Base-by-base conservation (phyloP, 495 filamentous ascomycete genomes). In the Aspergillus homomorphus region DNA sequence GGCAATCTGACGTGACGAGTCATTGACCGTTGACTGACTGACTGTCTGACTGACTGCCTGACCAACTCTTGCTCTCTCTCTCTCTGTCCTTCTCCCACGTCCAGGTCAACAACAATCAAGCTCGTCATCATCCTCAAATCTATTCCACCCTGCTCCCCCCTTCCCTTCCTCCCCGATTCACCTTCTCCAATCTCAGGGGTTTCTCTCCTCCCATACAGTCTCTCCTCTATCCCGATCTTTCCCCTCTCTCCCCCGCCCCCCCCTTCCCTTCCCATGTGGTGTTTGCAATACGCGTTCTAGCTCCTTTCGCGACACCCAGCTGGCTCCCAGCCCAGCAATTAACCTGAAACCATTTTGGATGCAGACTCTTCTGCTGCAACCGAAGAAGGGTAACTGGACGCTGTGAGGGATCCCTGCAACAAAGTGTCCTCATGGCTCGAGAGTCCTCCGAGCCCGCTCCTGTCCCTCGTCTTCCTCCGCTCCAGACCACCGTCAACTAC, bases 361-460 rank as follows among this genome's bases (percentile, higher is more conserved):
- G 33, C 33, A 38, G 33, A 38, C 8, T 38, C 2, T 38, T 38
- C 33, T 28, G 26, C 26, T 28, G 26, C 26, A 28, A 28, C 26
- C 4, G 26, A 28, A 28, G 9, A 3, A 9, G 26, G 26, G 9
- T 9, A 28, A 28, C 9, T 9, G 9, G 26, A 28, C 26, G 9
- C 26, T 28, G 26, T 9, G 33, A 38, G 33, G 12, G 15, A 38
- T 38, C 33, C 12, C 33, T 38, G 33, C 33, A 38, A 24, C 18
- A 16, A 23, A 50, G 46, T 8, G 26, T 18, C 22, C 53, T 53
- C 61, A 77, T 76, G 75, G 73, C 74, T 61, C 65, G 61, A 56
- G 69, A 73, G 23, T 55, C 53, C 21, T 45, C 65, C 16, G 62
- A 66, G 50, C 45, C 63, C 56, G n/a, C 54, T 50, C 57, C 49